Base-by-base conservation (phyloP, 495 filamentous ascomycete species). In the Penicillium crystallinum region DNA sequence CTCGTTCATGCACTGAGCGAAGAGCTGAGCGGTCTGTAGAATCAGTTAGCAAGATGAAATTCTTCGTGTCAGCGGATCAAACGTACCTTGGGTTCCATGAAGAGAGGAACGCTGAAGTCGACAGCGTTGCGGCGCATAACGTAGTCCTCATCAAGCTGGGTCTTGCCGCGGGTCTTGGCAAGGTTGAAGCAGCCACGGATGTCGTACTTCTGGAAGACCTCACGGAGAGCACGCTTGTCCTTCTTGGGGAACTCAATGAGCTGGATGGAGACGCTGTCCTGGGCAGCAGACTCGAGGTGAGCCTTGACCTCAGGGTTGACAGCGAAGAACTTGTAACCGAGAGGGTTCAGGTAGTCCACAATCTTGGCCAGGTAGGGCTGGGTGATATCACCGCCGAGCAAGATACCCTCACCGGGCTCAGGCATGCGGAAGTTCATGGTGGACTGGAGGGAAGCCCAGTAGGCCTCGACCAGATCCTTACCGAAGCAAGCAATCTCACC, bases 351-450 rank as follows among this genome's bases (percentile, higher is more conserved):
- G 72, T 91, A 88, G 52, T 95, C 82, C 30, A 91, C 89, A 47
- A 97, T 85, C 53, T 77, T 75, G 30, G 83, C 75, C 46, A 98
- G 77, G 60, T 87, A 83, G 50, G 74, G 70, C 57, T 80, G 79
- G 30, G 63, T 66, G 25, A 83, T 76, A 67, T 97, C 88, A 57
- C 93, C 93, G 52, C 93, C 93, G 59, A 97, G 89, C 27, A 98
- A 82, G 53, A 98, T 81, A 69, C 93, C 93, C 74, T 95, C 89
- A 58, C 93, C 93, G 22, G 89, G 87, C 68, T 92, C 84, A 14
- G 93, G 93, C 49, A 96, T 77, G 51, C 90, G 87, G 86, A 98
- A 98, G 82, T 97, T 98, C 93, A 97, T 98, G 55, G 90, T 93
- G 19, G 90, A 91, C 74, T 98, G 93, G 50, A 96, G 76, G 11